Conservation (phyloP, 257 asterid genomes). For the Primulina eburnea region DNA sequence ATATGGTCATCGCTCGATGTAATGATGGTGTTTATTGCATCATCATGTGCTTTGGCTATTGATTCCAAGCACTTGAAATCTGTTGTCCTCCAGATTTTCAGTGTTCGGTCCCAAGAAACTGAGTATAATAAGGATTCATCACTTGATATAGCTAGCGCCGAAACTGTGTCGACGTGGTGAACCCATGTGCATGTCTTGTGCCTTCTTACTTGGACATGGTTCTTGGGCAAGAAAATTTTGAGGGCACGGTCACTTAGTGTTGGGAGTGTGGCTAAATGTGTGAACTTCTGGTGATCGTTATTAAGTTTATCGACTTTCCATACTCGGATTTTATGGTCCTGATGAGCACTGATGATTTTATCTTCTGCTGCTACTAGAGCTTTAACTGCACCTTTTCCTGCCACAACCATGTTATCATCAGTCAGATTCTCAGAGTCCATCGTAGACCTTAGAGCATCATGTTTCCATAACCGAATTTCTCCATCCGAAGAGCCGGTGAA, state of each 20-base stretch:
- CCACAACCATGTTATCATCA: conserved; percentile 26
- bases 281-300: conserved; percentile 21
- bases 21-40: conserved; percentile 65
- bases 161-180: conserved; percentile 69
- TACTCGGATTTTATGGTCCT: conserved; percentile 68
- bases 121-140: conserved; percentile 59
- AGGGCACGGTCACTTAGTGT: conserved; percentile 53
- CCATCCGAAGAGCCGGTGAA: conserved; percentile 58
- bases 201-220: conserved; percentile 46
- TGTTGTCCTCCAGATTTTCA: conserved; percentile 56
- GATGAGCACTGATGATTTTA: conserved; percentile 71
- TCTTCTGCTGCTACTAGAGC: conserved; percentile 43
- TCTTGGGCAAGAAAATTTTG: conserved; percentile 47
- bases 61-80: conserved; percentile 76
- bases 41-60: conserved; percentile 65
- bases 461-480: conserved; percentile 40
- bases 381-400: conserved; percentile 71
- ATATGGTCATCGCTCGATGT: conserved; percentile 38
- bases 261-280: conserved; percentile 59
- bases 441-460: conserved; percentile 7
- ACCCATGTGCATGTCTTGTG: conserved; percentile 68
- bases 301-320: conserved; percentile 48
- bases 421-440: conserved; percentile 2
- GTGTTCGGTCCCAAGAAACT: conserved; percentile 76
- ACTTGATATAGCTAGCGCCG: conserved; percentile 53